Conservation (phyloP, 306 rosid species). For the Citrullus amarus region DNA sequence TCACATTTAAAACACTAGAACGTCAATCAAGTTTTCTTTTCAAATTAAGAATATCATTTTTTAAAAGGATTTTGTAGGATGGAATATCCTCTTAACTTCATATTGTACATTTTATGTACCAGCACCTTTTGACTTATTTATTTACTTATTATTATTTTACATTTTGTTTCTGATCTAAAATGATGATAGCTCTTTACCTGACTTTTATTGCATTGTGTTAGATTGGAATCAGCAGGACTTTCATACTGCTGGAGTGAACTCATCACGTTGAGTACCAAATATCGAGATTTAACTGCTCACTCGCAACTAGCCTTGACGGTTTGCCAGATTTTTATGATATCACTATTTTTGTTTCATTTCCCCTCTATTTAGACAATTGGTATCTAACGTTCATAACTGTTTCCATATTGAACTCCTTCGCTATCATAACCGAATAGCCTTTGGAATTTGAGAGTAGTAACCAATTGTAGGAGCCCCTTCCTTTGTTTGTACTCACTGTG, state of each 20-base stretch:
- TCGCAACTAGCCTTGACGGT: conserved; percentile 86
- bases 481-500: background rate
- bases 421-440: background rate
- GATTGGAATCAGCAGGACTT: conserved; percentile 82
- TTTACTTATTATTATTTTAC: background rate
- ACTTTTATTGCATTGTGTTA: conserved; percentile 21
- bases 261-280: conserved; percentile 73
- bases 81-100: background rate
- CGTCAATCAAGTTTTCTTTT: background rate
- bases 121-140: background rate
- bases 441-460: background rate
- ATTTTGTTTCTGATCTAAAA: background rate
- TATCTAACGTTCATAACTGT: background rate
- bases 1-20: background rate
- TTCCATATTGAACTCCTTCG: background rate
- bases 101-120: background rate
- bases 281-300: conserved; percentile 82
- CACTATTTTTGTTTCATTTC: background rate
- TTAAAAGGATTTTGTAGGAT: background rate
- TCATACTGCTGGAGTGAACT: conserved; percentile 76
- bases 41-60: background rate
- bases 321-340: conserved; percentile 22
- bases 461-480: background rate
- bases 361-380: background rate
- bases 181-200: background rate